These are phyloP conservation scores for Ogataea hybrid DNA, from an alignment of 1,139 yeast species.

Conservation along the genomic window DNA sequence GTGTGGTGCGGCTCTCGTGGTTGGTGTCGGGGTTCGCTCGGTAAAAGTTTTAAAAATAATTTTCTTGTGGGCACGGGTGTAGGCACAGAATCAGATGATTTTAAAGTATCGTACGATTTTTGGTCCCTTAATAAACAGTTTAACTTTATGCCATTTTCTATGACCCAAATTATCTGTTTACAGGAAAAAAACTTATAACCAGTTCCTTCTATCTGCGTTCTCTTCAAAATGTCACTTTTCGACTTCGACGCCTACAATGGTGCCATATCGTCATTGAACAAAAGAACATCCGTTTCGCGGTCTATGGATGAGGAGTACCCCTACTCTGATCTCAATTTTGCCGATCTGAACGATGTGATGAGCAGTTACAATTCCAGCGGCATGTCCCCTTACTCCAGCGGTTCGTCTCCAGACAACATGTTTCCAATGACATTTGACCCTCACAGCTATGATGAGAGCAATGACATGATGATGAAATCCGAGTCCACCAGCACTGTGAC, in stretches of 20 bases:
- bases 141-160: background rate
- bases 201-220: background rate
- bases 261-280: conserved; percentile 25
- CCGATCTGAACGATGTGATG: conserved; percentile 31
- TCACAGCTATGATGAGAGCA: conserved; percentile 1
- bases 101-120: conserved; percentile 7
- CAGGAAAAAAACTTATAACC: background rate
- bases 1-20: no score
- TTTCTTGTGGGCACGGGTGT: background rate
- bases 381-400: conserved; percentile 33
- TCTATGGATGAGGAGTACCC: background rate
- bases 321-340: conserved; percentile 28
- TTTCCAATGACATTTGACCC: conserved; percentile 20
- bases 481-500: conserved; percentile 30
- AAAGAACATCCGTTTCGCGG: background rate
- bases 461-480: conserved; percentile 24
- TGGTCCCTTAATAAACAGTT: background rate
- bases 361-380: conserved; percentile 29
- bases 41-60: background rate
- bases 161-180: background rate
- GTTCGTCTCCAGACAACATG: conserved; percentile 35
- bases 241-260: conserved; percentile 30
- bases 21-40: background rate
- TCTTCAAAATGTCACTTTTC: conserved; percentile 20
- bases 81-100: conserved; percentile 3